Evolutionary conservation across 2,329 filamentous ascomycete species (phyloP), one percentile per base, ranked within the genome.

Genomic region (Fonsecaea multimorphosa): DNA sequence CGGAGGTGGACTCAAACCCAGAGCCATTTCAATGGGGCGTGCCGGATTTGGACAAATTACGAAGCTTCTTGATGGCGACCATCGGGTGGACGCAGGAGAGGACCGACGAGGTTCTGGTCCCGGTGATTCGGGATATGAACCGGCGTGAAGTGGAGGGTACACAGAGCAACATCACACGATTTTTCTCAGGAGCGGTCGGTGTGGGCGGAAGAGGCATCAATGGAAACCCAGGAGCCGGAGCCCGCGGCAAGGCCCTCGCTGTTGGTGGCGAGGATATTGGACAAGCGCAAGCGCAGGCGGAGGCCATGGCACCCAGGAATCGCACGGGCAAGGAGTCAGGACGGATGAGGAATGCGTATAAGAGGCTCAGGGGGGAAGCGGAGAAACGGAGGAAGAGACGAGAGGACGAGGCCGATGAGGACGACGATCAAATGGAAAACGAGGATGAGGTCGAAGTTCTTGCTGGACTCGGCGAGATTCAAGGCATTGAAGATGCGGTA

Each of bases 111-210:
- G 91, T 99, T 1, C 85, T 99, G 1, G 92, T 99, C 1, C 95
- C 95, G 0, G 96, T 99, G 1, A 95, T 99, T 69, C 86, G 89
- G 63, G 95, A 99, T 74, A 96, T 99, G 91, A 98, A 98, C 76
- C 86, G 87, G 3, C 85, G 95, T 44, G 91, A 92, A 70, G 84
- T 87, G 31, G 95, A 98, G 79, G 95, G 95, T 6, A 98, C 94
- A 19, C 95, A 99, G 81, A 89, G 88, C 65, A 99, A 99, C 72
- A 97, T 99, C 70, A 99, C 95, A n/a, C 84, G 89, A 27, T 99
- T 89, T 77, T 97, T 98, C 76, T 86, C 87, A 12, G 94, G 94
- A 0, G 79, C 81, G 3, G 88, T 92, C 0, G 91, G 91, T 0
- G 84, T 84, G 0, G 91, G 91, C 0, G 93, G 92, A 79, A 91